Base-by-base conservation (phyloP, 345 rosid genomes). In the Camelina laxa region DNA sequence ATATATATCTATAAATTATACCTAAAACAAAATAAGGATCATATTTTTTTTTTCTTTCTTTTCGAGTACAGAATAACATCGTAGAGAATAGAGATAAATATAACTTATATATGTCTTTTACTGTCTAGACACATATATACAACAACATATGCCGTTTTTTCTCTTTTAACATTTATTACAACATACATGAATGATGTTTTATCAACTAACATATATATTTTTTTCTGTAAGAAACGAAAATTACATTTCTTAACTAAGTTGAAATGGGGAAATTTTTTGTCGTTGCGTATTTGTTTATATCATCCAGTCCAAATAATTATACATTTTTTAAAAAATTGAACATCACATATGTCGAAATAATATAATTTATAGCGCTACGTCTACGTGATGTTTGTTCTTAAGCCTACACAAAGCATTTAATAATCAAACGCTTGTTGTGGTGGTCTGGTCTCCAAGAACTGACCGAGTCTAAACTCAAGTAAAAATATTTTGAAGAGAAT, bases 331-430 rank as follows among this genome's bases (percentile, higher is more conserved):
- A 0, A 11, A 61, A 19, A 5, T 58, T 15, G 45, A 55, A 59
- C 45, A 59, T 65, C 49, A 58, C 14, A 19, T 50, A 17, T 54
- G 61, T 31, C 39, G 56, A 68, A 27, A 24, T 24, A 24, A 11
- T 31, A 38, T 59, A 41, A 49, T 39, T 39, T 69, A 45, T 44
- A 54, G 65, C 44, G 65, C 55, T 54, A 69, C 53, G 60, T 69
- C 55, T 54, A 69, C 53, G 60, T 69, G 60, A 69, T 76, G 80
- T 69, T 69, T 62, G 75, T 62, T 55, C 59, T 17, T 53, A 63
- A 45, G 70, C 59, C 59, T 62, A 76, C 80, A 62, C 65, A 45
- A 62, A 61, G 59, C 80, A 69, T 27, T 54, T 54, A 73, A 45
- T 63, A 56, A 73, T 55, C 39, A 45, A 15, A 65, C 9, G 30